A percentile compares a stretch with the other conserved stretches of the same genome.
Conservation (phyloP, 2,329 filamentous ascomycete species). For the Clathrospora elynae region DNA sequence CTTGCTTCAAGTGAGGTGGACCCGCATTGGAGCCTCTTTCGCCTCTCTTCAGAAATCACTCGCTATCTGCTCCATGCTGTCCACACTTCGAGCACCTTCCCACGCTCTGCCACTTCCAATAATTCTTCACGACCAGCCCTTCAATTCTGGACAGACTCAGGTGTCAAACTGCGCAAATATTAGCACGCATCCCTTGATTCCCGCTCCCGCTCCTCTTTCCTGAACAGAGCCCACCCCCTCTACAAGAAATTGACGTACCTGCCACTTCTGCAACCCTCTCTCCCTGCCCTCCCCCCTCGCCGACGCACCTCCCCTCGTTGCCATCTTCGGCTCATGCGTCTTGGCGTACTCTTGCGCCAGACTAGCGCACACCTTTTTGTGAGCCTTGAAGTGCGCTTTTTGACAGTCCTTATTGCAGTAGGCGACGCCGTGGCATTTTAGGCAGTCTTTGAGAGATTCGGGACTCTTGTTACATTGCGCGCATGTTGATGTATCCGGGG, state of each 20-base stretch:
- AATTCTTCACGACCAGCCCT: too few relatives aligned
- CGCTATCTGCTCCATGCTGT: too few relatives aligned
- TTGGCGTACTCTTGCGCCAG: slow-evolving; percentile 49
- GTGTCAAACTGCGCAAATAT: slow-evolving; percentile 10
- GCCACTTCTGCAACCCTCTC: slow-evolving; percentile 50
- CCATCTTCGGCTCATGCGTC: slow-evolving; percentile 48
- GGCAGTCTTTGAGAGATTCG: slow-evolving; percentile 44
- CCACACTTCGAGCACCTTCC: too few relatives aligned
- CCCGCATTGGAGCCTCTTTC: too few relatives aligned
- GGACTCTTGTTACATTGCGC: slow-evolving; percentile 31
- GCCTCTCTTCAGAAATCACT: too few relatives aligned
- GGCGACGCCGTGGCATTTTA: slow-evolving; percentile 46
- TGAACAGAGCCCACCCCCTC: background rate
- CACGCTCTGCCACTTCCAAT: too few relatives aligned
- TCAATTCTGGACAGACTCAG: too few relatives aligned
- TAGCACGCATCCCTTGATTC: too few relatives aligned
- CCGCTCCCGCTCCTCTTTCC: too few relatives aligned
- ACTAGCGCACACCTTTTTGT: slow-evolving; percentile 49
- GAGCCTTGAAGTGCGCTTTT: slow-evolving; percentile 47
- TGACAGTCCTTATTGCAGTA: slow-evolving; percentile 52
- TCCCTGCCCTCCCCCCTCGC: slow-evolving; percentile 42
- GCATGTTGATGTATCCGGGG: slow-evolving; percentile 18
- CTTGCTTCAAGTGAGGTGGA: too few relatives aligned
- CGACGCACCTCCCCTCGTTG: slow-evolving; percentile 31
- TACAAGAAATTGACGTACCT: slow-evolving; percentile 28